Evolutionary conservation across 345 rosid species (phyloP), one percentile per base, ranked within the genome.

Genomic region (Linum tenue): DNA sequence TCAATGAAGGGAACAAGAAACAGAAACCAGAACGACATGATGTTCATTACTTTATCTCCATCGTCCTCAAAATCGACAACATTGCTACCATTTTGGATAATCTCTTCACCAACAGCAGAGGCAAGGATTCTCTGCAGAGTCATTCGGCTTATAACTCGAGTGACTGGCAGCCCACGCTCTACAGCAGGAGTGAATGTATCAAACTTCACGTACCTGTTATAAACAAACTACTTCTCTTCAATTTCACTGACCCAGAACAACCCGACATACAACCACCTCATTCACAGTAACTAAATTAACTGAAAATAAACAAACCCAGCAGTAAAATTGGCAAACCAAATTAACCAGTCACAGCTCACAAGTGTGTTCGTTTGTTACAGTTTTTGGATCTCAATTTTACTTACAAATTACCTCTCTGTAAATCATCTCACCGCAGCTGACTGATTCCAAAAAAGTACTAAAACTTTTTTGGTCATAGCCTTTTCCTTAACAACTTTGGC

Each of bases 111-210:
- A 59, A 94, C 92, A 0, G 96, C 88, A 7, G 69, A 70, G 50
- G 88, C 95, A 12, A 94, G 78, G 76, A 86, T 90, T 73, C 82
- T 82, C 71, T 94, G 99, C 79, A 90, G 78, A 41, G 89, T 86
- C 91, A 94, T 88, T 70, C 97, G 82, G 60, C 97, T 88, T 64
- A 94, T 85, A 6, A 90, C 95, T 57, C 96, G 78, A 35, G 99
- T 94, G 57, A 90, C 92, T 2, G 97, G 99, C 66, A 94, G 91
- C 67, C 96, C 97, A 58, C 78, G 60, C 76, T 88, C 91, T 0
- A 80, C 97, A 37, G 96, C 95, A 59, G 97, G 96, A 57, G 97
- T 90, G 83, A 94, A 94, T 39, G 91, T 86, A 76, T 94, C 99
- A 75, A 94, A 90, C 87, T 90, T 90, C 59, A 85, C 67, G 60